A percentile compares a stretch with the other conserved stretches of the same genome.
Conservation (phyloP, 2,329 filamentous ascomycete species). For the Graphiopsis chlorocephala region DNA sequence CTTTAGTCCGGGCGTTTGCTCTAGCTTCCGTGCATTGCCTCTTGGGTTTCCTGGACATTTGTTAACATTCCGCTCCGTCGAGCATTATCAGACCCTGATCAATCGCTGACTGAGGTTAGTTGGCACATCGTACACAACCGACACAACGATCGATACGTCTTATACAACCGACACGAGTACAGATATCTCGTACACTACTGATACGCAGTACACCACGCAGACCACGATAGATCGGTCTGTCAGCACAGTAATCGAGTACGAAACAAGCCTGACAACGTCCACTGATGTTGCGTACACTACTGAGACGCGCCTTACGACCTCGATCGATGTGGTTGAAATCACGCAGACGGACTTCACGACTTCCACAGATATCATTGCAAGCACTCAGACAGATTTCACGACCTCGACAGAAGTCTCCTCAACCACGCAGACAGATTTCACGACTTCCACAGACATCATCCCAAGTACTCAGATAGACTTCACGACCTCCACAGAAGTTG, state of each 20-base stretch:
- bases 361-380: neutral
- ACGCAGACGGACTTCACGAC: neutral
- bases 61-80: neutral
- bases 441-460: neutral
- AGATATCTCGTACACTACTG: constrained; percentile 2
- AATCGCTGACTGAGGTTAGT: neutral
- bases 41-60: neutral
- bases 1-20: neutral
- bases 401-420: neutral
- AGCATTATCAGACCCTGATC: neutral
- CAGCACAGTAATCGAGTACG: neutral
- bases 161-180: constrained; percentile 10
- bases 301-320: neutral
- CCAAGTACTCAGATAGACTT: neutral
- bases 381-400: neutral
- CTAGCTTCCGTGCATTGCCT: neutral
- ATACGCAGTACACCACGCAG: neutral
- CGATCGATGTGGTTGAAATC: neutral
- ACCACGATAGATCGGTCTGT: neutral
- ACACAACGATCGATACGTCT: constrained; percentile 6
- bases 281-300: neutral
- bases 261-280: neutral
- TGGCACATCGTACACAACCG: constrained; percentile 5
- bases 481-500: neutral
- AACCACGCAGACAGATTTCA: neutral